A percentile compares a stretch with the other conserved stretches of the same genome.
Evolutionary conservation across 2,329 filamentous ascomycete species (phyloP).

Genomic region (Claviceps digitariae): DNA sequence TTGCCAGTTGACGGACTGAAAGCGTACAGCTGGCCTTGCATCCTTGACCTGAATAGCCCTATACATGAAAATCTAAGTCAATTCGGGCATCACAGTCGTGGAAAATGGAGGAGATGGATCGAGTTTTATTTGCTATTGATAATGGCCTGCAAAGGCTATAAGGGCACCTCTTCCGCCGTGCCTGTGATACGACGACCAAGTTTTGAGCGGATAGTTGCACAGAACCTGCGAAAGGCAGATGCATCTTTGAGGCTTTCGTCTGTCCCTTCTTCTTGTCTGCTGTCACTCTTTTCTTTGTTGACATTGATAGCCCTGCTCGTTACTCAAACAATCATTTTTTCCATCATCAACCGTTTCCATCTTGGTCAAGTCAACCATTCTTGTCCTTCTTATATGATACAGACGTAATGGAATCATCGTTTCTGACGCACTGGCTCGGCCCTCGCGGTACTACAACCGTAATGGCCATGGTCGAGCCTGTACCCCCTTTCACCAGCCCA

Average conservation of each 20-base stretch:
- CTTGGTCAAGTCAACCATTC: not conserved
- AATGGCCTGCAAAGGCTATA: not conserved
- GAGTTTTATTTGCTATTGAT: not conserved
- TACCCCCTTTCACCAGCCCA: constrained; percentile 14
- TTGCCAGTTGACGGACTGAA: not conserved
- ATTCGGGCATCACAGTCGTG: not conserved
- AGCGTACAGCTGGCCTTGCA: not conserved
- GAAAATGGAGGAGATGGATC: not conserved
- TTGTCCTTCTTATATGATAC: not conserved
- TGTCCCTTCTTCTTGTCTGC: not conserved
- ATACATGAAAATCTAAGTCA: not conserved
- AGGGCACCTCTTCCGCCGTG: not conserved
- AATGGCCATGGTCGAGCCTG: constrained; percentile 1
- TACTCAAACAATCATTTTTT: not conserved
- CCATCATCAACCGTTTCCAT: not conserved
- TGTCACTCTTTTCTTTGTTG: not conserved
- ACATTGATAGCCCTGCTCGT: not conserved
- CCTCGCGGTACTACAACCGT: constrained; percentile 1
- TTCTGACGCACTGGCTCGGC: not conserved
- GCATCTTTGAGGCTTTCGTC: not conserved
- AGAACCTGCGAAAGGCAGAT: not conserved
- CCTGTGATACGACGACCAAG: constrained; percentile 1
- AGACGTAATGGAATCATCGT: not conserved
- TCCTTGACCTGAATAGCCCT: not conserved
- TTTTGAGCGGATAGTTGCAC: constrained; percentile 1